Base-by-base conservation (phyloP, 106 monocot species). In the Chionographis japonica region DNA sequence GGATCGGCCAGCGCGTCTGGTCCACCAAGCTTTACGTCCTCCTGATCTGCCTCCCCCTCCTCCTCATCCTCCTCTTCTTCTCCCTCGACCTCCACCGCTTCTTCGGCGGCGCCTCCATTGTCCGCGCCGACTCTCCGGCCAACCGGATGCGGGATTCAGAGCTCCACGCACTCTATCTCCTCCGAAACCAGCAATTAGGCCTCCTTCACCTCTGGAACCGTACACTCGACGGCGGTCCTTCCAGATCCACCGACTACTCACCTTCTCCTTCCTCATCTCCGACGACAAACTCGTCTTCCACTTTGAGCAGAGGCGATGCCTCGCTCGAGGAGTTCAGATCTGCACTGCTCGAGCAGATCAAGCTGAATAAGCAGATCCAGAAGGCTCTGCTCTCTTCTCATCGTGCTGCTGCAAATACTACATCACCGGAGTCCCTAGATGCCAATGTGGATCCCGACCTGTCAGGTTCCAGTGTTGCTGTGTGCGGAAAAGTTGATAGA, bases 71-170 rank as follows among this genome's bases (percentile, higher is more conserved):
- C 58, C 56, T 83, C 67, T 85, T 79, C 78, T 79, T 89, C 76
- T 73, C 67, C 52, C 57, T 81, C 67, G 80, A 77, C 59, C 46
- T 83, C 57, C 62, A 80, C 41, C 78, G 65, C 20, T 7, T 86
- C 61, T 67, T 71, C 65, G 60, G 17, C 15, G 64, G 39, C 17
- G 61, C 59, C 63, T 49, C 74, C 61, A n/a, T 53, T 37, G 18
- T 55, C 42, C n/a, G 11, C 8, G 14, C 67, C 8, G 62, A 5
- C 51, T 60, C 74, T 18, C 61, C 66, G 2, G 75, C 57, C 39
- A 65, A 72, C 8, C 73, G 74, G 27, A 85, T 92, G 89, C 80
- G 86, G 38, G 92, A 98, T 40, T 71, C 88, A 40, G 92, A 92
- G 74, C 87, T 92, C 37, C 72, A 57, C 4, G 89, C 87, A 4